These are phyloP conservation scores for Fomitopsis betulina DNA, from an alignment of 1,284 basidiomycete genomes.

Conservation along the genomic window DNA sequence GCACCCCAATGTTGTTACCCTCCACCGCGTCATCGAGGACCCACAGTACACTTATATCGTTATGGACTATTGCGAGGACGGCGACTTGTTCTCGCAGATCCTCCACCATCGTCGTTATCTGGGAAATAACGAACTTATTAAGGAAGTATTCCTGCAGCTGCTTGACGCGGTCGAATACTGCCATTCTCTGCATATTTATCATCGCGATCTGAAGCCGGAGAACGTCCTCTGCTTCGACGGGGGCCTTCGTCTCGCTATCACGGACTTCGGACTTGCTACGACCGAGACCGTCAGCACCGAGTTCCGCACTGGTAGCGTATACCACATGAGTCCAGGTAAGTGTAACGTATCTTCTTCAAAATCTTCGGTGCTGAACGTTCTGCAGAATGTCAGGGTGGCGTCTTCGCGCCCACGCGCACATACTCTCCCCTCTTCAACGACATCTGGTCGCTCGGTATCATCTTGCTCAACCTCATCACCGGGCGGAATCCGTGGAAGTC, in stretches of 20 bases:
- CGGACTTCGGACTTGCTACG: conserved; percentile 97
- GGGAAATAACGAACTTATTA: conserved; percentile 80
- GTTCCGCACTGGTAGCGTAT: conserved; percentile 94
- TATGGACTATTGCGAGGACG: conserved; percentile 74
- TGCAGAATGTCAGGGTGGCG: conserved; percentile 88
- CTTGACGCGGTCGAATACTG: conserved; percentile 91
- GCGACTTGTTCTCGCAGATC: conserved; percentile 91
- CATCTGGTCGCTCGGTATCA: conserved; percentile 97
- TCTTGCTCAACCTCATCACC: conserved; percentile 92
- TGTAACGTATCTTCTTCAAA: neutral
- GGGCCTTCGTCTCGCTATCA: conserved; percentile 83
- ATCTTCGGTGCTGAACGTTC: conserved; percentile 7
- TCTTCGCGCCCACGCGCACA: conserved; percentile 60
- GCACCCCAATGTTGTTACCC: conserved; percentile 85
- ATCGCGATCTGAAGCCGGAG: conserved; percentile 97
- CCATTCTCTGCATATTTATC: conserved; percentile 88
- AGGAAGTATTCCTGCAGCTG: conserved; percentile 86
- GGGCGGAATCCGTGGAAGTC: conserved; percentile 98
- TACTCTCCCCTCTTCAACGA: conserved; percentile 92
- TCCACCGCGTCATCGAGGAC: conserved; percentile 86
- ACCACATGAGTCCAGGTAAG: conserved; percentile 94
- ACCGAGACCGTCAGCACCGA: conserved; percentile 85
- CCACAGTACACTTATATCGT: conserved; percentile 63
- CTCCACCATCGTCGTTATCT: conserved; percentile 68
- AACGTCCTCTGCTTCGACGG: conserved; percentile 88